phyloP scores from a whole-genome alignment of 768 basidiomycete genomes.

The Lentinula sp. region DNA sequence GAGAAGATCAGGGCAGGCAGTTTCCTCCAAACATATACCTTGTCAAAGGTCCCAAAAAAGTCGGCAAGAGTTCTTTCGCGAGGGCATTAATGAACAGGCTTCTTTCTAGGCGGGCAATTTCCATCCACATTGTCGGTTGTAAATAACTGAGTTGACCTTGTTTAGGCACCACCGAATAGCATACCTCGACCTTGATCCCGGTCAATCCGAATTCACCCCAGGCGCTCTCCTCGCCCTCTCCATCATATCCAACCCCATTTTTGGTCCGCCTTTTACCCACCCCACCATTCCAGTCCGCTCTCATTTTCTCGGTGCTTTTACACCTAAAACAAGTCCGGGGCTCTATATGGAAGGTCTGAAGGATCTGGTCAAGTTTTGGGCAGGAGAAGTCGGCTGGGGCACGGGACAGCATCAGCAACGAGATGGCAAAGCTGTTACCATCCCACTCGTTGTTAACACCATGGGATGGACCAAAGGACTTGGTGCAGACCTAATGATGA shows the following conservation, averaged over 20 bases:
- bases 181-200: conserved; percentile 87
- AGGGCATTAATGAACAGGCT: conserved; percentile 68
- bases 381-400: conserved; percentile 20
- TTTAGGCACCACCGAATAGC: conserved; percentile 75
- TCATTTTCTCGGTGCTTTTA: conserved; percentile 77
- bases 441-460: conserved; percentile 90
- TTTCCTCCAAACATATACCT: conserved; percentile 34
- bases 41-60: conserved; percentile 80
- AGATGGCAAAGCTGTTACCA: conserved; percentile 32
- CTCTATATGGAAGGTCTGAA: conserved; percentile 69
- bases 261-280: conserved; percentile 90
- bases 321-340: conserved; percentile 71
- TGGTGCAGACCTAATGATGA: conserved; percentile 69
- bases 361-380: conserved; percentile 59
- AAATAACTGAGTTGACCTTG: neutral
- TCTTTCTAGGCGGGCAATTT: conserved; percentile 40
- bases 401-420: conserved; percentile 18
- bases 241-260: conserved; percentile 56
- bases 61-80: conserved; percentile 89
- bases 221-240: conserved; percentile 81
- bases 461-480: conserved; percentile 98
- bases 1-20: neutral
- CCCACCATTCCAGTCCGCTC: conserved; percentile 62
- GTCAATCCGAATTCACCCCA: conserved; percentile 91
- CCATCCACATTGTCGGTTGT: neutral